These are phyloP conservation scores for Lithospermum erythrorhizon DNA, from an alignment of 257 asterid species.

Conservation along the genomic window DNA sequence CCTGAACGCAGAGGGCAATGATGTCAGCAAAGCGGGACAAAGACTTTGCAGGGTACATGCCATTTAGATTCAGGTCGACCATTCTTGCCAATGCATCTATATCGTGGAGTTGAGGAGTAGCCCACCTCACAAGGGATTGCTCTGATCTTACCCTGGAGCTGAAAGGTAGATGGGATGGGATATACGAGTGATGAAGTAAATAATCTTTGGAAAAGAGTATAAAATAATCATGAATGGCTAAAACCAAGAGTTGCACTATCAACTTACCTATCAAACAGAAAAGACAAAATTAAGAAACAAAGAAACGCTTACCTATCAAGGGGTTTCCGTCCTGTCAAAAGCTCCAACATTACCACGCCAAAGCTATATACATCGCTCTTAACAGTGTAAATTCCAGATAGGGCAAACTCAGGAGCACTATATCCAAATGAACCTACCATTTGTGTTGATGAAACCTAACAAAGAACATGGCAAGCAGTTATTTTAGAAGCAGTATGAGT, in stretches of 20 bases:
- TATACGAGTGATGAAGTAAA: not conserved
- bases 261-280: conserved; percentile 26
- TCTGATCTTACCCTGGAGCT: conserved; percentile 86
- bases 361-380: conserved; percentile 95
- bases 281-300: not conserved
- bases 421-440: conserved; percentile 86
- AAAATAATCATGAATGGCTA: not conserved
- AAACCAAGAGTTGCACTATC: conserved; percentile 6
- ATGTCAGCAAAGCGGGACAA: conserved; percentile 92
- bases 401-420: conserved; percentile 95
- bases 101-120: conserved; percentile 96
- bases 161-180: conserved; percentile 8
- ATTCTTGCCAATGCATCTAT: conserved; percentile 92
- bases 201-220: not conserved
- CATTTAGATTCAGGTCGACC: conserved; percentile 86
- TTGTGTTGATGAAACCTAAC: conserved; percentile 69
- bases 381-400: conserved; percentile 87
- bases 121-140: conserved; percentile 98
- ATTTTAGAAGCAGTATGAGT: not conserved
- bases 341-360: conserved; percentile 96
- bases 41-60: conserved; percentile 98
- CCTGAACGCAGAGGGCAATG: conserved; percentile 96
- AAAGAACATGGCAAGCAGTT: not conserved
- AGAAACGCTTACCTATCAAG: conserved; percentile 62
- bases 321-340: conserved; percentile 94